Base-by-base conservation (phyloP, 176 grass and related monocot species). In the Avena atlantica region DNA sequence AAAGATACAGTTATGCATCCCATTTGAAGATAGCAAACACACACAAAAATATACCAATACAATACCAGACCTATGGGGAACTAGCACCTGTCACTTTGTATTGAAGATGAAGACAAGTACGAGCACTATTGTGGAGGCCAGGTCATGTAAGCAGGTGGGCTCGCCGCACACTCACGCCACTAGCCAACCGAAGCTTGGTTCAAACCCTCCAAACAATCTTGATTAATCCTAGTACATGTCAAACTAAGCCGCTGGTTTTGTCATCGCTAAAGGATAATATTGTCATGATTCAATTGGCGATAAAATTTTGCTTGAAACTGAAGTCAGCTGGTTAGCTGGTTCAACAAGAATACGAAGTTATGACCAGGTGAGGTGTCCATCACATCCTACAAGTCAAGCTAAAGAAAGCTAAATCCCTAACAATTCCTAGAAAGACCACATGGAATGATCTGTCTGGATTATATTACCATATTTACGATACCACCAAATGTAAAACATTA, bases 281-380 rank as follows among this genome's bases (percentile, higher is more conserved):
- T 12, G 31, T 14, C 71, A 50, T 84, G 20, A 49, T 53, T 25
- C 21, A 80, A 65, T 50, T 36, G 42, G 17, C 50, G 80, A 64
- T 55, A 20, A 15, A 70, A 21, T 9, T 45, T 20, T 60, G 25
- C 31, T 51, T 52, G 19, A 69, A 76, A 47, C 4, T 27, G 2
- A 76, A 56, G 25, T 81, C 83, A 81, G 58, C 37, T 81, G 19
- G 61, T 29, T 50, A 66, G 34, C 15, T 70, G 21, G 48, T 68
- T 47, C 27, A 71, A 51, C 77, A 69, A 74, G 52, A 65, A 79
- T 42, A 79, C 4, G 69, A 60, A 0, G 76, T 19, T 13, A 19
- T 12, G 70, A 27, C 11, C 5, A 17, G 8, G 24, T 49, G 24
- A 81, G 57, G 36, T 58, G 23, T 51, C 8, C 47, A 76, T 76